A percentile compares a stretch with the other conserved stretches of the same genome.
phyloP scores from a whole-genome alignment of 345 rosid species.

The Aquilaria malaccensis region DNA sequence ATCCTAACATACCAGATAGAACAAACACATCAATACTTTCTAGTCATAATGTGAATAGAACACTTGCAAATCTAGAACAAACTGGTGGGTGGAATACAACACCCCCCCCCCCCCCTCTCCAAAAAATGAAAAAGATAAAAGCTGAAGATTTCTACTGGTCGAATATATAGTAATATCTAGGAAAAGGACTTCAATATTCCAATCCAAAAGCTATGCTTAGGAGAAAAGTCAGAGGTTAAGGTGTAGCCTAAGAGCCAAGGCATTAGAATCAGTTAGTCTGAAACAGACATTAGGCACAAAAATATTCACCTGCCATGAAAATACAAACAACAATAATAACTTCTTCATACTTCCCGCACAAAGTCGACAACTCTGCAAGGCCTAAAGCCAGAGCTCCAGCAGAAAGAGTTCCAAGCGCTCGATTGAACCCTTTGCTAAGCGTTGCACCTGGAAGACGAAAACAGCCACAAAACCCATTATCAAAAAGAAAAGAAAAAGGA shows the following conservation, averaged over 20 bases:
- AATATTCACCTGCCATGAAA: conserved; percentile 63
- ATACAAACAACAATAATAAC: conserved; percentile 44
- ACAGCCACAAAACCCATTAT: background rate
- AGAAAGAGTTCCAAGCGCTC: conserved; percentile 80
- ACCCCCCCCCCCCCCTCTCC: too few species aligned
- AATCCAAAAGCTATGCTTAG: too few species aligned
- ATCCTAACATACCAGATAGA: conserved; percentile 29
- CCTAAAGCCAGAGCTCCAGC: conserved; percentile 83
- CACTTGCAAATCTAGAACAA: too few species aligned
- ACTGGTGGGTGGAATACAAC: background rate
- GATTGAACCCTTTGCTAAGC: conserved; percentile 79
- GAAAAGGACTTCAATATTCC: too few species aligned
- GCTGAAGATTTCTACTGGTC: background rate
- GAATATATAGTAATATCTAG: too few species aligned
- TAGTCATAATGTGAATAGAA: conserved; percentile 3
- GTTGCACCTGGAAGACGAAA: conserved; percentile 54
- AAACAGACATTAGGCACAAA: background rate
- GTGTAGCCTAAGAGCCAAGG: too few species aligned
- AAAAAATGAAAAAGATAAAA: background rate
- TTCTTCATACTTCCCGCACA: conserved; percentile 40
- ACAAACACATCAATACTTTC: background rate
- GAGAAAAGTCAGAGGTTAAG: too few species aligned
- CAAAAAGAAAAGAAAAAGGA: background rate
- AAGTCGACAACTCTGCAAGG: conserved; percentile 49
- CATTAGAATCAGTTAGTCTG: too few species aligned